phyloP scores from a whole-genome alignment of 2,329 filamentous ascomycete genomes.

The Stagonosporopsis chrysanthemi region DNA sequence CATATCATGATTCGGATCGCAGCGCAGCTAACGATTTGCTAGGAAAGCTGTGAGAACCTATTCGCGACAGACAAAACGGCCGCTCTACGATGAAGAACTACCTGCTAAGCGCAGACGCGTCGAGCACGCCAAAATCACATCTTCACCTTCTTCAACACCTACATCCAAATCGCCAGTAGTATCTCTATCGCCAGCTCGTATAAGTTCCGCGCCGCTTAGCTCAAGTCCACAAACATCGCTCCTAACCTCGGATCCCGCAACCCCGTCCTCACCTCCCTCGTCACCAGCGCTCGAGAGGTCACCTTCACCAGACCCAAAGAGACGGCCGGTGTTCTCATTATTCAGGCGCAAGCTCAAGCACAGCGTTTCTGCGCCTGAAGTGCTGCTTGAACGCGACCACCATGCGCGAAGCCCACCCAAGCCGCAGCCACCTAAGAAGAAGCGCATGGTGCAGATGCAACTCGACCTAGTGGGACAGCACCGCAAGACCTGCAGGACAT shows the following conservation, averaged over 20 bases:
- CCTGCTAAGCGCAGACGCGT: conserved; percentile 49
- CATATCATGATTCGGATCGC: neutral
- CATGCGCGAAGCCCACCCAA: conserved; percentile 44
- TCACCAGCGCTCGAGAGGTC: conserved; percentile 36
- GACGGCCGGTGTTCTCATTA: conserved; percentile 61
- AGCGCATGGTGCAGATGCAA: conserved; percentile 64
- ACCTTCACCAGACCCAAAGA: conserved; percentile 35
- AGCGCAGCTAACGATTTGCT: conserved; percentile 20
- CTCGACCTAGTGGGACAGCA: conserved; percentile 65
- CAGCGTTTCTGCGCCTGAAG: conserved; percentile 22
- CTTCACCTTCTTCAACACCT: conserved; percentile 23
- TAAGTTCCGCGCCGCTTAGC: conserved; percentile 26
- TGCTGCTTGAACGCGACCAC: conserved; percentile 37
- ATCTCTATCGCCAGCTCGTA: conserved; percentile 14
- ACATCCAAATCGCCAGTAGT: neutral
- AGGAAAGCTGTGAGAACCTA: conserved; percentile 48
- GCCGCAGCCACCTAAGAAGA: conserved; percentile 39
- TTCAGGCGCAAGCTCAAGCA: conserved; percentile 43
- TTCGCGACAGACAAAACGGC: conserved; percentile 44
- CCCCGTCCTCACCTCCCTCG: conserved; percentile 42
- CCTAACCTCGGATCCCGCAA: conserved; percentile 50
- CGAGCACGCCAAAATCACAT: conserved; percentile 21
- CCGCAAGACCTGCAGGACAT: conserved; percentile 65
- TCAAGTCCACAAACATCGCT: conserved; percentile 46
- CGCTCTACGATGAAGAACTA: conserved; percentile 42